A percentile compares a stretch with the other conserved stretches of the same genome.
These are phyloP conservation scores for Seiridium unicorne DNA, from an alignment of 2,329 filamentous ascomycete species.

Conservation along the genomic window DNA sequence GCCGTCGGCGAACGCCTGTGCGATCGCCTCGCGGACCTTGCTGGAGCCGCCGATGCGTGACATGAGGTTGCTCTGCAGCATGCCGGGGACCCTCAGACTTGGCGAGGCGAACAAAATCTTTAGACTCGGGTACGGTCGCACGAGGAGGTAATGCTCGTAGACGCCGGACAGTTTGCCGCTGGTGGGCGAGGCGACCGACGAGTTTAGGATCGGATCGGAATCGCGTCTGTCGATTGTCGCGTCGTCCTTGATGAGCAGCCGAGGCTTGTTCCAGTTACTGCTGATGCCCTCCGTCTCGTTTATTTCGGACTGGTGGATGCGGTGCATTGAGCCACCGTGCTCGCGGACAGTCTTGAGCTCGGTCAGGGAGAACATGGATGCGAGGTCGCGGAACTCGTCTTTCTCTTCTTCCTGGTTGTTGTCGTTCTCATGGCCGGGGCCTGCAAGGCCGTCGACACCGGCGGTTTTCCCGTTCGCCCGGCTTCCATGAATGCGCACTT, in stretches of 20 bases:
- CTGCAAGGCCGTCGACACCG: conserved; percentile 15
- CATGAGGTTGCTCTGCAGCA: conserved; percentile 60
- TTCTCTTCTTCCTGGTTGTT: conserved; percentile 34
- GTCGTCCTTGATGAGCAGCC: conserved; percentile 39
- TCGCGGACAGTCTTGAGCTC: conserved; percentile 66
- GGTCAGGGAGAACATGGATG: conserved; percentile 66
- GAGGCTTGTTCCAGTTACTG: conserved; percentile 36
- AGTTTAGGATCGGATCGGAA: conserved; percentile 10
- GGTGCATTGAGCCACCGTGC: conserved; percentile 63
- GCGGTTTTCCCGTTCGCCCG: not conserved
- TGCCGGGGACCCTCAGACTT: conserved; percentile 64
- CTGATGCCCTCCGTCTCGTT: conserved; percentile 29
- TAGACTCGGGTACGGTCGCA: conserved; percentile 64
- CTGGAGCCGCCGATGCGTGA: conserved; percentile 49
- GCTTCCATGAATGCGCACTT: not conserved
- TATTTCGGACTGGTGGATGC: conserved; percentile 39
- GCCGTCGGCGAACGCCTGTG: conserved; percentile 63
- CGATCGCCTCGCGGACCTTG: conserved; percentile 46
- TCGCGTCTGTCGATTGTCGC: conserved; percentile 16
- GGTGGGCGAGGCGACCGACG: not conserved
- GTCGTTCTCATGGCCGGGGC: conserved; percentile 8
- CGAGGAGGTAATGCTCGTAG: conserved; percentile 60
- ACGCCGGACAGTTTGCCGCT: conserved; percentile 36
- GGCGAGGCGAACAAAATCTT: conserved; percentile 69
- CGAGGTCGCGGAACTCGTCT: conserved; percentile 64